phyloP scores from a whole-genome alignment of 805 yeast species.

The Cyberlindnera misumaiensis region DNA sequence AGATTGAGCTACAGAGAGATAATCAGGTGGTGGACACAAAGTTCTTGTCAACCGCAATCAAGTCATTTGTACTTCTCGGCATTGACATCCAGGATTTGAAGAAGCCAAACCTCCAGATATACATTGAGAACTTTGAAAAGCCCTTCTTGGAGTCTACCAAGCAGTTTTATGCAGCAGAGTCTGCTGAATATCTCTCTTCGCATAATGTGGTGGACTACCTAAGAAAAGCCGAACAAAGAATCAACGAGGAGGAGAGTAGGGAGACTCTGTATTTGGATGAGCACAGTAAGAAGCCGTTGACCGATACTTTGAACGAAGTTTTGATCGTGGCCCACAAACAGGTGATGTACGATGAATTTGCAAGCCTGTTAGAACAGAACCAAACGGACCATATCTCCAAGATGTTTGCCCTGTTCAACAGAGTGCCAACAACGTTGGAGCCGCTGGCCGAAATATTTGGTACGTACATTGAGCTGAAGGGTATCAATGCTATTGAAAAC shows the following conservation, averaged over 20 bases:
- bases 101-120: constrained; percentile 76
- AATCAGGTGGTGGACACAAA: constrained; percentile 66
- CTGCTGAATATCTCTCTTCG: constrained; percentile 53
- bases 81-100: constrained; percentile 86
- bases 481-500: constrained; percentile 53
- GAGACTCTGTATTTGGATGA: constrained; percentile 78
- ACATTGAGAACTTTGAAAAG: constrained; percentile 71
- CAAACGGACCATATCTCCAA: constrained; percentile 68
- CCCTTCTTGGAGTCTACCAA: constrained; percentile 67
- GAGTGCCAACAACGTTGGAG: constrained; percentile 73
- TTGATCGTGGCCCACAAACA: constrained; percentile 75
- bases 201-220: constrained; percentile 89
- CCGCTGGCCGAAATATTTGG: constrained; percentile 73
- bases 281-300: constrained; percentile 70
- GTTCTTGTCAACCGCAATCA: constrained; percentile 65
- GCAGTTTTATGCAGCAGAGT: constrained; percentile 63
- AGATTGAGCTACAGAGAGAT: constrained; percentile 72
- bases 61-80: constrained; percentile 83
- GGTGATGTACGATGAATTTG: constrained; percentile 70
- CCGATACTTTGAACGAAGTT: constrained; percentile 67
- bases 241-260: constrained; percentile 76
- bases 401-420: constrained; percentile 66
- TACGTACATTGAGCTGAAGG: constrained; percentile 61
- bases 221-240: constrained; percentile 74
- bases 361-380: constrained; percentile 64